A percentile compares a stretch with the other conserved stretches of the same genome.
Evolutionary conservation across 73 alveolate genomes (phyloP).

Genomic region (Stentor coeruleus): DNA sequence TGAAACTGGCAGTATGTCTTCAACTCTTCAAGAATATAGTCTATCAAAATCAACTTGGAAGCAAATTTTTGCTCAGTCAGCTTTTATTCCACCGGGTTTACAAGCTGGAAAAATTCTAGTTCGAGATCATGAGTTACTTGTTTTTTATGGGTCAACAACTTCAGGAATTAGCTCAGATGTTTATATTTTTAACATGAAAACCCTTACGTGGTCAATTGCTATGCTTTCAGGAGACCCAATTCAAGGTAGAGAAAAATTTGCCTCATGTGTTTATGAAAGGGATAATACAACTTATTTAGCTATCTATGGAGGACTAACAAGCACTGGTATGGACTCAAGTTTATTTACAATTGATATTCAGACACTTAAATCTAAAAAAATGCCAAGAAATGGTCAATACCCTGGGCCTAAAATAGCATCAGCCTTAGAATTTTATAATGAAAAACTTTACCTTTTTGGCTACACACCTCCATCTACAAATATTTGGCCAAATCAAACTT

Average conservation of each 20-base stretch:
- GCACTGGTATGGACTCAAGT: no score
- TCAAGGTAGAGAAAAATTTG: neutral
- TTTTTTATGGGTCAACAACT: no score
- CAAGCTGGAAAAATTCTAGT: neutral
- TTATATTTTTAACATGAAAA: neutral
- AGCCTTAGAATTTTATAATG: neutral
- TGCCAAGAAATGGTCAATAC: neutral
- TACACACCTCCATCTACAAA: neutral
- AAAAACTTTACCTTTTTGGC: neutral
- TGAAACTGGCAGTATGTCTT: neutral
- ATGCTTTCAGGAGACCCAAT: neutral
- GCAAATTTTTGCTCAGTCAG: neutral
- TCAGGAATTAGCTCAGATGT: neutral
- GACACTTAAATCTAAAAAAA: neutral
- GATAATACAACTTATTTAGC: neutral
- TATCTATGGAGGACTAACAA: neutral
- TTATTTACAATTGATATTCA: no score
- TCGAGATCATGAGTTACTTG: neutral
- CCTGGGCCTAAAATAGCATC: neutral
- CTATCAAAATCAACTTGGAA: neutral
- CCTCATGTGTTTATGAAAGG: no score
- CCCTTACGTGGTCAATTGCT: neutral
- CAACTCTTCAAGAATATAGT: neutral
- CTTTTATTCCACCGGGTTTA: neutral
- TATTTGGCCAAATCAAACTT: no score